Base-by-base conservation (phyloP, 352 stramenopile genomes). In the Saprolegnia parasitica region DNA sequence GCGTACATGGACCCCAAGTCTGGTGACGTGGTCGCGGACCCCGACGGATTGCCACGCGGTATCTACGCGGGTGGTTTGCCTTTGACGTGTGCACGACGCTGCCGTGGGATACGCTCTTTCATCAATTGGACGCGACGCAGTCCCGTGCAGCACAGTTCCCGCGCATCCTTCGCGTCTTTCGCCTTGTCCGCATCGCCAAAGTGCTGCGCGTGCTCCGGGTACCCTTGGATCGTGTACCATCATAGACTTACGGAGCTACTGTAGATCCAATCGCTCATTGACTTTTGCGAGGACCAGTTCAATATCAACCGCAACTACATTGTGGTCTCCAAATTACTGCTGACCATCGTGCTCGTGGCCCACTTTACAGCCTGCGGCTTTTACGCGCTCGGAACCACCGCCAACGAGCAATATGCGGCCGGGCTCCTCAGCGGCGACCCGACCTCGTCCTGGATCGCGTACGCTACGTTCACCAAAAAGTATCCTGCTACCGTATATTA, bases 281-380 rank as follows among this genome's bases (percentile, higher is more conserved):
- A 77, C 18, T 75, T 65, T 39, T 77, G 68, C 52, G 71, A 78
- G 56, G 74, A 76, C 52, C 29, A 58, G 18, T 45, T 78, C 13
- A 68, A 65, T 23, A 50, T 78, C 39, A 73, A 54, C 56, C 71
- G 74, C 49, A 76, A 76, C 67, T 72, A 72, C 55, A 67, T 78
- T 40, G 50, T 76, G 1, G 70, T 77, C 4, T 58, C 75, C 5
- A 60, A 76, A 54, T 54, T 76, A 0, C 16, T 76, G 23, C 26
- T 45, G 2, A 70, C 54, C 21, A 74, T 76, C 35, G 54, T 66
- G 18, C 65, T 76, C 37, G 71, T 78, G 11, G 74, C 72, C 1
- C 74, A 76, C 21, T 67, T 74, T 54, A 76, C 71, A 0, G 73
- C 73, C 0, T 77, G 73, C 29, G 73, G 73, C 21, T 77, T 77